Evolutionary conservation across 208 protist genomes (phyloP).

Genomic region (Acanthamoeba lenticulata): DNA sequence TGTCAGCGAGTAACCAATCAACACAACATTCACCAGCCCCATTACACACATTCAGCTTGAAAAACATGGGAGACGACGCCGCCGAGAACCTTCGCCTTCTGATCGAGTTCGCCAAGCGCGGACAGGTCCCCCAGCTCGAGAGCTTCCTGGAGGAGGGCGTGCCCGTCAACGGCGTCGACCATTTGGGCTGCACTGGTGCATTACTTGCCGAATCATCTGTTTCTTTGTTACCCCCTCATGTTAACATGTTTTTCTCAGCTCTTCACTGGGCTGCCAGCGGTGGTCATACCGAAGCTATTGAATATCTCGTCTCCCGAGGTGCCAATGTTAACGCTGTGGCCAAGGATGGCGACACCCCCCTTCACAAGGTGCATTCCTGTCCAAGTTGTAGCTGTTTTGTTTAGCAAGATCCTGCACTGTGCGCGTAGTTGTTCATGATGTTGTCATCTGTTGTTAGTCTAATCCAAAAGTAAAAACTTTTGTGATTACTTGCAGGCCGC

Average conservation of each 20-base stretch:
- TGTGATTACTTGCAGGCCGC: background rate
- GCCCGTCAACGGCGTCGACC: conserved; percentile 31
- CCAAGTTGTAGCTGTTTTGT: too few species aligned
- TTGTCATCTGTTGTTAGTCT: background rate
- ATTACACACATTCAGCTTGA: background rate
- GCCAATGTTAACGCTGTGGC: conserved; percentile 21
- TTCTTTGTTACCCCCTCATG: background rate
- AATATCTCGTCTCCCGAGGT: background rate
- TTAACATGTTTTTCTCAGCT: background rate
- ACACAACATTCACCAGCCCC: background rate
- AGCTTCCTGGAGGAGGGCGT: conserved; percentile 39
- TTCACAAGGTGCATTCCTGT: conserved; percentile 32
- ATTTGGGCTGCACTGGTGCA: conserved; percentile 46
- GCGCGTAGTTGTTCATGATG: too few species aligned
- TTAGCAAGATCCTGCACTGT: too few species aligned
- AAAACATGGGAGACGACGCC: conserved; percentile 28
- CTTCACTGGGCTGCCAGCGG: conserved; percentile 64
- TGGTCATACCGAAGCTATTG: conserved; percentile 35
- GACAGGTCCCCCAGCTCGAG: conserved; percentile 26
- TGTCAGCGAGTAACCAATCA: background rate
- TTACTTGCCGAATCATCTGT: background rate
- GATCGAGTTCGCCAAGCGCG: conserved; percentile 51
- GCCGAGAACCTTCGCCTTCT: conserved; percentile 51
- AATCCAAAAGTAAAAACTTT: background rate
- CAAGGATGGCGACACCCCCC: conserved; percentile 59